Evolutionary conservation across 192 early-diverging fungal genomes (phyloP).

Genomic region (Backusella morwellensis): DNA sequence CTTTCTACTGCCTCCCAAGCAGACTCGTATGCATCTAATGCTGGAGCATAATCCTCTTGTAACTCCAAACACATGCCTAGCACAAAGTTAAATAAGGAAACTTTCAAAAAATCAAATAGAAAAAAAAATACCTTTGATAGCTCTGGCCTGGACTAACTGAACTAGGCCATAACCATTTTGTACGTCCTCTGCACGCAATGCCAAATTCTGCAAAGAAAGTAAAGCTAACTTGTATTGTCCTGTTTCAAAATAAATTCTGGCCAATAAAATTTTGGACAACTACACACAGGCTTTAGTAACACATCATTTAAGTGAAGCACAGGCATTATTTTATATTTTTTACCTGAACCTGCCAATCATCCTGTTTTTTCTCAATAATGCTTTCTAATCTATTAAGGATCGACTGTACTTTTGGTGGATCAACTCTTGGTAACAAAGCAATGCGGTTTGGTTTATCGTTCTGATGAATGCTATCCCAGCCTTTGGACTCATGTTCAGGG

Average conservation of each 20-base stretch:
- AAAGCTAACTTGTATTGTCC: constrained; percentile 47
- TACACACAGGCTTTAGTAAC: not conserved
- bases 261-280: constrained; percentile 51
- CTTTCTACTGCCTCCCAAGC: constrained; percentile 21
- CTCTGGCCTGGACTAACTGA: constrained; percentile 50
- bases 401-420: not conserved
- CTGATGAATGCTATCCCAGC: constrained; percentile 16
- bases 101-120: not conserved
- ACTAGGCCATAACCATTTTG: constrained; percentile 55
- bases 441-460: not conserved
- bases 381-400: constrained; percentile 3
- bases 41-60: constrained; percentile 36
- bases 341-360: constrained; percentile 18
- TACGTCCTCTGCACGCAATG: constrained; percentile 35
- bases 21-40: constrained; percentile 51
- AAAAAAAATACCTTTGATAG: constrained; percentile 48
- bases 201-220: constrained; percentile 28
- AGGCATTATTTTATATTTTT: not conserved
- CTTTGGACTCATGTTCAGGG: not conserved
- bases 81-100: not conserved
- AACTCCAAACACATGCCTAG: constrained; percentile 46
- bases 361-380: not conserved
- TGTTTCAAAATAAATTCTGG: constrained; percentile 55
- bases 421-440: not conserved
- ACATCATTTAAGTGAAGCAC: not conserved